Conservation (phyloP, 176 grass and related monocot species). For the Zea luxurians region DNA sequence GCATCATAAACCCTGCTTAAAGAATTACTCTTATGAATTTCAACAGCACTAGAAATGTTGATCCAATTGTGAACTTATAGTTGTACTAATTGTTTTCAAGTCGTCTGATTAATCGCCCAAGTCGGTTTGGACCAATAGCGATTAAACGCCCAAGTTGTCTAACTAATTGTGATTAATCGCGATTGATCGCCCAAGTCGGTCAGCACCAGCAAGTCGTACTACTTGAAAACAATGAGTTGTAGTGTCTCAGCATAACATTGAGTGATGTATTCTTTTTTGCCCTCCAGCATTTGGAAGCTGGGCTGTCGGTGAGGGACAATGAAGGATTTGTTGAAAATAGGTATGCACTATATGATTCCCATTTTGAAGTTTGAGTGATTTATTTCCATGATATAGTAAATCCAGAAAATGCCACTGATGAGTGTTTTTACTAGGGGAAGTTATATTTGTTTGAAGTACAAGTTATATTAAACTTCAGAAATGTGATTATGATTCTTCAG, state of each 20-base stretch:
- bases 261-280: neutral
- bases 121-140: no score
- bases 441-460: conserved; percentile 16
- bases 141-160: no score
- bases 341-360: conserved; percentile 27
- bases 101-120: no score
- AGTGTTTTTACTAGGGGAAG: neutral
- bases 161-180: no score
- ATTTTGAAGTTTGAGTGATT: no score
- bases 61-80: conserved; percentile 20
- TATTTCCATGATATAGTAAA: neutral
- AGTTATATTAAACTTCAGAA: neutral
- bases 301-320: conserved; percentile 67
- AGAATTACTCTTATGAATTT: conserved; percentile 2
- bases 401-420: neutral
- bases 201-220: no score
- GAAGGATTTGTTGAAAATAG: conserved; percentile 81
- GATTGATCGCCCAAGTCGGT: no score
- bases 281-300: conserved; percentile 81
- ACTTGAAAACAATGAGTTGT: no score
- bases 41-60: neutral
- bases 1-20: neutral
- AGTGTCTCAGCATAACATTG: conserved; percentile 6
- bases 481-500: conserved; percentile 30
- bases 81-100: neutral